A percentile compares a stretch with the other conserved stretches of the same genome.
Evolutionary conservation across 306 rosid species (phyloP).

Genomic region (Echinosophora koreensis): DNA sequence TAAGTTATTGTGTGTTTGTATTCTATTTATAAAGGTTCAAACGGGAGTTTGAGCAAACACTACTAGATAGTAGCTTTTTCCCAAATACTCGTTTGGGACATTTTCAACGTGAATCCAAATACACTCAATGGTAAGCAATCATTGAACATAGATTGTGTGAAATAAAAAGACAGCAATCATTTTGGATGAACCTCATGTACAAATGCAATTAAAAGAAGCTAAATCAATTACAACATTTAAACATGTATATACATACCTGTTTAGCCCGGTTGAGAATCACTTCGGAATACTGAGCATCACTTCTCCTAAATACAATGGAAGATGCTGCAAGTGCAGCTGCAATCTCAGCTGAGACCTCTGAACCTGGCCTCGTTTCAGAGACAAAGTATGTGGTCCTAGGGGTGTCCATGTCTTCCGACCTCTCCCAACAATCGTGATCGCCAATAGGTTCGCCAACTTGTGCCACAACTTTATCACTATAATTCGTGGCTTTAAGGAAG

Average conservation of each 20-base stretch:
- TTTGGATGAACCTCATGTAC: neutral
- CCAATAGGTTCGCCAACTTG: slow-evolving; percentile 50
- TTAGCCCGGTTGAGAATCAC: slow-evolving; percentile 41
- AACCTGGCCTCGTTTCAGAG: slow-evolving; percentile 17
- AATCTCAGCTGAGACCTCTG: slow-evolving; percentile 56
- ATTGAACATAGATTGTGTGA: too few relatives aligned
- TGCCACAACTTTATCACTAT: slow-evolving; percentile 38
- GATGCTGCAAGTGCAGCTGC: slow-evolving; percentile 66
- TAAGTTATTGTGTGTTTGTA: too few relatives aligned
- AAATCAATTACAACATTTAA: neutral
- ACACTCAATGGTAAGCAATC: too few relatives aligned
- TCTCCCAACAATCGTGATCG: slow-evolving; percentile 61
- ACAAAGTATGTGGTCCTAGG: slow-evolving; percentile 39
- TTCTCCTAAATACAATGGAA: slow-evolving; percentile 42
- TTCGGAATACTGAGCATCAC: slow-evolving; percentile 33
- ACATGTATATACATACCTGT: slow-evolving; percentile 13
- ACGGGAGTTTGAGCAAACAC: too few relatives aligned
- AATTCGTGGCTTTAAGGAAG: slow-evolving; percentile 54
- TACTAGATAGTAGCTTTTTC: too few relatives aligned
- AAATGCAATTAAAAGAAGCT: neutral
- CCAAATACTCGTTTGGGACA: too few relatives aligned
- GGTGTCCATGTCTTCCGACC: slow-evolving; percentile 74
- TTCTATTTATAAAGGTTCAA: too few relatives aligned
- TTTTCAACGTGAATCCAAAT: too few relatives aligned
- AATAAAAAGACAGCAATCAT: neutral